Base-by-base conservation (phyloP, 768 basidiomycete species). In the Pisolithus sp. region DNA sequence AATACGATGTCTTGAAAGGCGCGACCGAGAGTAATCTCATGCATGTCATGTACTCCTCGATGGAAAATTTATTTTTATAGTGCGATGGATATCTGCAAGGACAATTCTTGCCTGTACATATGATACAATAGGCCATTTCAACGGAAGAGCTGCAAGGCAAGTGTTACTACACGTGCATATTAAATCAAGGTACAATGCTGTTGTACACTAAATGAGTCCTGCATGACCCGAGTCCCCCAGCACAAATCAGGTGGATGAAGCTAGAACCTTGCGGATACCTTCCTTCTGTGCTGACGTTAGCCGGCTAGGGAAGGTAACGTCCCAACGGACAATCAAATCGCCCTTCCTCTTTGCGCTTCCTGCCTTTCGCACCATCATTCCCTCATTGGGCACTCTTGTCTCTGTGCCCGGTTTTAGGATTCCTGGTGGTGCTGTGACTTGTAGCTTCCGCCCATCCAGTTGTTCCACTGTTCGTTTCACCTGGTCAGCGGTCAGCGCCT, bases 281-380 rank as follows among this genome's bases (percentile, higher is more conserved):
- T 91, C 87, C 71, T 87, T 90, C 72, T 97, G 93, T 17, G 77
- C 70, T 2, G 79, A 69, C 10, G 88, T 86, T 53, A 97, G 65
- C 43, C 78, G 72, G 26, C 81, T 77, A 0, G 95, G 95, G 78
- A 97, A 94, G 23, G 81, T 75, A 20, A 95, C 78, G 39, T 95
- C 81, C 89, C 86, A 91, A 55, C 78, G 80, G 45, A 95, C 76
- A 46, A 89, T 73, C 48, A 97, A 66, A 69, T 97, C 90, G 1
- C 95, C 95, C 70, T 89, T 91, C 55, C 73, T 80, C 70, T 76
- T 79, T 52, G 73, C 73, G 40, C 73, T 74, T 17, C 83, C 84
- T 53, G 84, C 86, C 67, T 89, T 93, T 52, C 92, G 77, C 44
- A 93, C 83, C 2, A 94, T 93, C 91, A 94, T 93, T 7, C 93